These are phyloP conservation scores for Neoboletus magnificus DNA, from an alignment of 768 basidiomycete genomes.

Conservation along the genomic window DNA sequence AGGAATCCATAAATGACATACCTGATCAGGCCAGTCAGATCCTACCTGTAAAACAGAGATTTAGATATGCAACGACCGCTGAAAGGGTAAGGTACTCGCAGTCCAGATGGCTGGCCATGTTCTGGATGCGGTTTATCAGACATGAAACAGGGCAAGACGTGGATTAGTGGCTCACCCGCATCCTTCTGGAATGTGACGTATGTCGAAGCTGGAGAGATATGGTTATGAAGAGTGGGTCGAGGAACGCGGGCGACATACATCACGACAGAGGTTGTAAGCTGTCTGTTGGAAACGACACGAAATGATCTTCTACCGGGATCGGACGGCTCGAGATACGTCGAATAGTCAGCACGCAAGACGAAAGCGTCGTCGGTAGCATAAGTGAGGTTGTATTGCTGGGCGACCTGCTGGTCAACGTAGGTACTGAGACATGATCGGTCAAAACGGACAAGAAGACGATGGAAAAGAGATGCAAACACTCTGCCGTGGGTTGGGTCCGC, in stretches of 20 bases:
- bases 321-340: conserved; percentile 16
- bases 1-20: not conserved
- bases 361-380: conserved; percentile 26
- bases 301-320: conserved; percentile 31
- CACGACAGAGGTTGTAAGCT: conserved; percentile 14
- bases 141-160: not conserved
- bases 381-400: conserved; percentile 29
- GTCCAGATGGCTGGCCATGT: conserved; percentile 29
- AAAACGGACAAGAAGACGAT: not conserved
- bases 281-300: conserved; percentile 24
- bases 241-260: conserved; percentile 14
- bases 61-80: too few species aligned
- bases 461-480: conserved; percentile 43
- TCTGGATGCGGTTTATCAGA: conserved; percentile 1
- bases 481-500: conserved; percentile 65
- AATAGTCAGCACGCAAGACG: conserved; percentile 31
- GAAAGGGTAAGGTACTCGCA: conserved; percentile 1
- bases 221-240: not conserved
- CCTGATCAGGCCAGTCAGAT: conserved; percentile 19
- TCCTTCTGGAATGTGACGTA: conserved; percentile 32
- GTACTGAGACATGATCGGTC: conserved; percentile 5
- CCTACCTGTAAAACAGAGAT: conserved; percentile 9
- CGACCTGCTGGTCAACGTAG: conserved; percentile 27
- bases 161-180: conserved; percentile 21
- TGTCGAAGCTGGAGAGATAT: conserved; percentile 23